Evolutionary conservation across 1,284 basidiomycete genomes (phyloP).

Genomic region (Kalmanozyma brasiliensis): DNA sequence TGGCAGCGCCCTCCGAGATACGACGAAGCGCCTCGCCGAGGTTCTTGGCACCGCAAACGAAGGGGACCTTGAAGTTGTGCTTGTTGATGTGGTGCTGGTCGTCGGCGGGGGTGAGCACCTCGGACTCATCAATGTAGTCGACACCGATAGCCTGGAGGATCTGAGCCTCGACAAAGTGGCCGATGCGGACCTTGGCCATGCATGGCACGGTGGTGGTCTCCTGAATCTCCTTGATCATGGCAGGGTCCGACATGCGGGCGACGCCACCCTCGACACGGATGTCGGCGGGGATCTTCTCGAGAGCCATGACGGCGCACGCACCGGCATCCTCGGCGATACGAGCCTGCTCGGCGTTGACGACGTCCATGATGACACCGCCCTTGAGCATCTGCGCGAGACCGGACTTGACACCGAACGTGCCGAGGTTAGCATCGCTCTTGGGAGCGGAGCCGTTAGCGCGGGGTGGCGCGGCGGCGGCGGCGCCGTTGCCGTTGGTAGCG

Average conservation of each 20-base stretch:
- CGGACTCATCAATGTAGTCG: constrained; percentile 94
- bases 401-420: constrained; percentile 92
- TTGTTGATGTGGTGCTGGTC: constrained; percentile 70
- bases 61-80: constrained; percentile 77
- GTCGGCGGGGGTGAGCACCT: constrained; percentile 93
- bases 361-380: constrained; percentile 70
- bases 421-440: constrained; percentile 74
- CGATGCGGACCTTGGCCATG: constrained; percentile 94
- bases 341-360: constrained; percentile 84
- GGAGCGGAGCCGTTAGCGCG: constrained; percentile 72
- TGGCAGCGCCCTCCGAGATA: constrained; percentile 86
- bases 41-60: constrained; percentile 74
- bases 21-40: constrained; percentile 88
- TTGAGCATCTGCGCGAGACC: constrained; percentile 69
- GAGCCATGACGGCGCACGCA: constrained; percentile 92
- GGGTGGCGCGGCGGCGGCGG: constrained; percentile 30
- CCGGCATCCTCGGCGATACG: constrained; percentile 97
- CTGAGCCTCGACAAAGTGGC: constrained; percentile 82
- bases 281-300: constrained; percentile 92
- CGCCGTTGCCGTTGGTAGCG: constrained; percentile 61
- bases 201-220: constrained; percentile 63
- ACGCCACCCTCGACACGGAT: constrained; percentile 72
- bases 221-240: constrained; percentile 97
- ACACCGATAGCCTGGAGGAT: constrained; percentile 93
- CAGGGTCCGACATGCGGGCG: constrained; percentile 75